phyloP scores from a whole-genome alignment of 495 filamentous ascomycete species.

The Lophiotrema nucula region DNA sequence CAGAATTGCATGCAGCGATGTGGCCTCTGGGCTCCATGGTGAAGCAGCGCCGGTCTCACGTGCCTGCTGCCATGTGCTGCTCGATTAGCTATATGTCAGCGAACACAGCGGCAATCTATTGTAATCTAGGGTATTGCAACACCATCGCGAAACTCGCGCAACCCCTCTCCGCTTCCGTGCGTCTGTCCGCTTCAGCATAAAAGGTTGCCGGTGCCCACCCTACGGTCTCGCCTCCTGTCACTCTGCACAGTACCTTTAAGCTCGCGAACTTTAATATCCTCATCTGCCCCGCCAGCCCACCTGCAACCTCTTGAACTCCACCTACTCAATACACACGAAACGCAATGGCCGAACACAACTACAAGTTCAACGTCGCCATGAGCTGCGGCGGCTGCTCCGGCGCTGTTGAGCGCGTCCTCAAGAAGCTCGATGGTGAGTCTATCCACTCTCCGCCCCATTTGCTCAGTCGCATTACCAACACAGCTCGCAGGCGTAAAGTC shows the following conservation, averaged over 20 bases:
- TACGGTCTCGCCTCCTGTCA: too few species aligned
- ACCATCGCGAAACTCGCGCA: constrained; percentile 31
- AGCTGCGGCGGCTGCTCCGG: constrained; percentile 69
- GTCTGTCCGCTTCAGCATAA: neutral
- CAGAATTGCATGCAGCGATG: too few species aligned
- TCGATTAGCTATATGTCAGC: constrained; percentile 29
- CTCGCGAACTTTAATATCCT: neutral
- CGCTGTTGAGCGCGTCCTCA: constrained; percentile 86
- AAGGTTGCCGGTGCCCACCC: constrained; percentile 9
- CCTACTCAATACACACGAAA: constrained; percentile 2
- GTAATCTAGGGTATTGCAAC: constrained; percentile 24
- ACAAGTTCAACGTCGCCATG: constrained; percentile 71
- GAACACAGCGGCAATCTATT: constrained; percentile 27
- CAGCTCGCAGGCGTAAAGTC: constrained; percentile 72
- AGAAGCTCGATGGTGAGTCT: constrained; percentile 77
- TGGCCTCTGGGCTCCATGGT: too few species aligned
- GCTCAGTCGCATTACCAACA: neutral
- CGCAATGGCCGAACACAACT: constrained; percentile 60
- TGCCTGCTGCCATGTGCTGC: too few species aligned
- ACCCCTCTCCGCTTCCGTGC: constrained; percentile 1
- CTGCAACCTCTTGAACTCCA: neutral
- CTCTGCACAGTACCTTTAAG: neutral
- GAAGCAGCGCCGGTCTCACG: constrained; percentile 17
- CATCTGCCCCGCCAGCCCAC: neutral
- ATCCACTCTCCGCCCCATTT: neutral